These are phyloP conservation scores for Leccinum subgranulosum DNA, from an alignment of 768 basidiomycete species.

Conservation along the genomic window DNA sequence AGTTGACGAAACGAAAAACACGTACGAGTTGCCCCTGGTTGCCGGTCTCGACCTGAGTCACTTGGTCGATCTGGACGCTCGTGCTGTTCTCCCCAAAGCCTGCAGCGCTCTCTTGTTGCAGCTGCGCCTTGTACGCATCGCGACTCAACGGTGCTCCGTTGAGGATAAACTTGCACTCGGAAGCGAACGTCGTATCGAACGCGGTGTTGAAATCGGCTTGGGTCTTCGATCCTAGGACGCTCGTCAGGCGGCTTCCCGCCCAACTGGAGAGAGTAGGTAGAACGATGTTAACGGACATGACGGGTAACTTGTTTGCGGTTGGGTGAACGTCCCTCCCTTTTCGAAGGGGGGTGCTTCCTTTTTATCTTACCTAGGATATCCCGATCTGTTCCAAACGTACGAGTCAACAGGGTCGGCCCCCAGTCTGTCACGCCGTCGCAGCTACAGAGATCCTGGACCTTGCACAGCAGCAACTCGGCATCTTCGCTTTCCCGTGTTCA, in stretches of 20 bases:
- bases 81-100: constrained; percentile 10
- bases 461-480: not conserved
- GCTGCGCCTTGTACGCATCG: constrained; percentile 37
- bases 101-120: constrained; percentile 31
- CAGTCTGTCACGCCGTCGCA: not conserved
- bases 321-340: not conserved
- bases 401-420: not conserved
- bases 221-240: constrained; percentile 39
- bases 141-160: constrained; percentile 41
- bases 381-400: not conserved
- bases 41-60: constrained; percentile 27
- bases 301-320: not conserved
- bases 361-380: constrained; percentile 11
- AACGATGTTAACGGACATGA: constrained; percentile 31
- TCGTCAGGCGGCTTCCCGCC: constrained; percentile 37
- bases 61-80: constrained; percentile 22
- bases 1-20: not conserved
- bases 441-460: too few species aligned
- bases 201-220: constrained; percentile 32
- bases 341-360: not conserved
- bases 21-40: constrained; percentile 27
- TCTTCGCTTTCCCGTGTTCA: constrained; percentile 1
- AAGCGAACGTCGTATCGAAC: constrained; percentile 41
- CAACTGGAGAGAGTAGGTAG: constrained; percentile 42
- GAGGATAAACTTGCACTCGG: constrained; percentile 34